Conservation (phyloP, 2,329 filamentous ascomycete species). For the Cercospora citrullina region DNA sequence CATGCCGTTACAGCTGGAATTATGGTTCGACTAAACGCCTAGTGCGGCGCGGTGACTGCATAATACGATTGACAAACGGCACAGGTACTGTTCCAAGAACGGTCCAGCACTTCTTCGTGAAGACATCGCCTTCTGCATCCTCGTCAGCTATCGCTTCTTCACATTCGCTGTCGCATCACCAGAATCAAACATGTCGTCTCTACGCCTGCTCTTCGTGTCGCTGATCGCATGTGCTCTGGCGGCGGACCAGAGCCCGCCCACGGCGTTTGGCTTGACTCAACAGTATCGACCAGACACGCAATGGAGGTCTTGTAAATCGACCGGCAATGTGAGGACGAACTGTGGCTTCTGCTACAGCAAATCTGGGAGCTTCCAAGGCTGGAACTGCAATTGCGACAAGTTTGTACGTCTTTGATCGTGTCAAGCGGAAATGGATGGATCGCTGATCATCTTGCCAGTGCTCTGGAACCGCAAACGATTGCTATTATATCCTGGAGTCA, state of each 20-base stretch:
- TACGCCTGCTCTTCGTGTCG: background rate
- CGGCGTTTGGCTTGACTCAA: slow-evolving; percentile 6
- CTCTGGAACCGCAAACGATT: slow-evolving; percentile 9
- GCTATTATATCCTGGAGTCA: slow-evolving; percentile 14
- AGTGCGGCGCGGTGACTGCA: background rate
- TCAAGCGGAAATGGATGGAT: background rate
- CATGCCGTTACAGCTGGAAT: background rate
- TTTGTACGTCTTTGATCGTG: slow-evolving; percentile 8
- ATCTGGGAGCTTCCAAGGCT: slow-evolving; percentile 6
- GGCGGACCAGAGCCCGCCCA: slow-evolving; percentile 9
- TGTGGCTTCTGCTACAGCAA: slow-evolving; percentile 15
- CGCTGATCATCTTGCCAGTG: slow-evolving; percentile 9
- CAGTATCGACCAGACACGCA: slow-evolving; percentile 13
- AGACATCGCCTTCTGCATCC: background rate
- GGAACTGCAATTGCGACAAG: slow-evolving; percentile 17
- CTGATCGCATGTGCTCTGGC: slow-evolving; percentile 4
- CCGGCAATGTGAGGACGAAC: slow-evolving; percentile 9
- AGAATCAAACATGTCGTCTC: background rate
- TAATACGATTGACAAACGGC: background rate
- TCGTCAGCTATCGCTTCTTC: background rate
- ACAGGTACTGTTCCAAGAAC: background rate
- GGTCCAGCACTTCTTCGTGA: background rate
- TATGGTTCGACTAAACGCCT: background rate
- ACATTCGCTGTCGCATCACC: background rate
- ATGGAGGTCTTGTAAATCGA: slow-evolving; percentile 8